A percentile compares a stretch with the other conserved stretches of the same genome.
phyloP scores from a whole-genome alignment of 2,329 filamentous ascomycete genomes.

The Clonostachys sp. region DNA sequence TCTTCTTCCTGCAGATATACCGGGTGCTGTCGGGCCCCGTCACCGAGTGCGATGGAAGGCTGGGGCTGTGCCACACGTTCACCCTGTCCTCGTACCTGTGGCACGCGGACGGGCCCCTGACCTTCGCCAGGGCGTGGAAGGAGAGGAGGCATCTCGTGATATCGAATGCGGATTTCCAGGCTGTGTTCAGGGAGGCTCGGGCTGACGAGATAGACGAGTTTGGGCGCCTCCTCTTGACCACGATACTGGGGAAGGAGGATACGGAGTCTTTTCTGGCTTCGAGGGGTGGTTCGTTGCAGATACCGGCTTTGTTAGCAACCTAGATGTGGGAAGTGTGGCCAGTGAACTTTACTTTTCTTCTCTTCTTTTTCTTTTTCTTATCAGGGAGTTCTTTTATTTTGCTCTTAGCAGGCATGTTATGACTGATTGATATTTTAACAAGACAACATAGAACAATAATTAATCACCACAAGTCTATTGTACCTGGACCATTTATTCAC shows the following conservation, averaged over 20 bases:
- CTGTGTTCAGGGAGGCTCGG: slow-evolving; percentile 23
- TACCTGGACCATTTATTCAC: no score
- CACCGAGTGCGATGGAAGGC: slow-evolving; percentile 18
- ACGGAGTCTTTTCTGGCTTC: slow-evolving; percentile 24
- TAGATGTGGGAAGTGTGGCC: no score
- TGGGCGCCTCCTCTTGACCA: slow-evolving; percentile 26
- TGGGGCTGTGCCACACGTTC: slow-evolving; percentile 26
- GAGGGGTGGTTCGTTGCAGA: slow-evolving; percentile 7
- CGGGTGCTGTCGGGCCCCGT: slow-evolving; percentile 21
- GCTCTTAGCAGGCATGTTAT: no score
- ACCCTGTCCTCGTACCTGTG: slow-evolving; percentile 32
- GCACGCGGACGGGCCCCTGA: slow-evolving; percentile 23
- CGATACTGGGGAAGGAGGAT: slow-evolving; percentile 12
- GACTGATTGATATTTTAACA: no score
- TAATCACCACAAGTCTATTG: no score
- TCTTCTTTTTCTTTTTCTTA: no score
- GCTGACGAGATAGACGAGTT: slow-evolving; percentile 37
- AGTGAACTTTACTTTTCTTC: no score
- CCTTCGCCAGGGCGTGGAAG: slow-evolving; percentile 30
- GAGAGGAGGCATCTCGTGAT: slow-evolving; percentile 27
- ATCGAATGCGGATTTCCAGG: slow-evolving; percentile 15
- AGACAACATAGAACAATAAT: no score
- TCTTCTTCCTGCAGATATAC: slow-evolving; percentile 36
- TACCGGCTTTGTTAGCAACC: no score
- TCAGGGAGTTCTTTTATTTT: no score